phyloP scores from a whole-genome alignment of 148 eudicot genomes.

The Rhododendron molle region DNA sequence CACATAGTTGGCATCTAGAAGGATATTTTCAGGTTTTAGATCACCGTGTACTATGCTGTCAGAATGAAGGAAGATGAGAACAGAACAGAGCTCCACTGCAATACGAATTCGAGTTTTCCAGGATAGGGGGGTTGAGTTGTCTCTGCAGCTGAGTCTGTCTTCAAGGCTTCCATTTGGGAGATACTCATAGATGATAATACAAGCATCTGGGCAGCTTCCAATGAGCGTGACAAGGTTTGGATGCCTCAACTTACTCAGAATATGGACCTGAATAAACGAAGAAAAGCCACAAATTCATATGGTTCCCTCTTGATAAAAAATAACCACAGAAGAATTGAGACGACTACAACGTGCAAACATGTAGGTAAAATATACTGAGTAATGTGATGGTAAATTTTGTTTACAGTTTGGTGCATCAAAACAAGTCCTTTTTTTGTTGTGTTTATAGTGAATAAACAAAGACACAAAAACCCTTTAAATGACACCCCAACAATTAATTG shows the following conservation, averaged over 20 bases:
- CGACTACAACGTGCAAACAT: too few relatives aligned
- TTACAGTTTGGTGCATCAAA: too few relatives aligned
- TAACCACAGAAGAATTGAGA: too few relatives aligned
- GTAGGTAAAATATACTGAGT: too few relatives aligned
- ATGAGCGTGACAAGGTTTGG: slow-evolving; percentile 79
- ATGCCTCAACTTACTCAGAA: slow-evolving; percentile 77
- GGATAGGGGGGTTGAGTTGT: slow-evolving; percentile 67
- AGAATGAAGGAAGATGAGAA: slow-evolving; percentile 72
- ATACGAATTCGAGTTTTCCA: slow-evolving; percentile 81
- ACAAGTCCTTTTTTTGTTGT: too few relatives aligned
- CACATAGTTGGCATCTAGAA: slow-evolving; percentile 50
- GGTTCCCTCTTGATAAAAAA: too few relatives aligned
- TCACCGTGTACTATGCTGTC: slow-evolving; percentile 63
- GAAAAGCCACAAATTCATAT: background rate
- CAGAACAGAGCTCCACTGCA: slow-evolving; percentile 76
- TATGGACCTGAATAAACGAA: slow-evolving; percentile 47
- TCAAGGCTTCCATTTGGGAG: slow-evolving; percentile 88
- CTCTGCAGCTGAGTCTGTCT: slow-evolving; percentile 68
- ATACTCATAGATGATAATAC: slow-evolving; percentile 73
- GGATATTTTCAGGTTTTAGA: slow-evolving; percentile 65
- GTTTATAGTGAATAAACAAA: too few relatives aligned
- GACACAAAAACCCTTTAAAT: too few relatives aligned
- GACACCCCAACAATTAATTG: too few relatives aligned
- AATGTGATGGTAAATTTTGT: too few relatives aligned
- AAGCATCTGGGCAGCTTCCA: slow-evolving; percentile 76